Evolutionary conservation across 495 filamentous ascomycete genomes (phyloP).

Genomic region (Aspergillus olivimuriae): DNA sequence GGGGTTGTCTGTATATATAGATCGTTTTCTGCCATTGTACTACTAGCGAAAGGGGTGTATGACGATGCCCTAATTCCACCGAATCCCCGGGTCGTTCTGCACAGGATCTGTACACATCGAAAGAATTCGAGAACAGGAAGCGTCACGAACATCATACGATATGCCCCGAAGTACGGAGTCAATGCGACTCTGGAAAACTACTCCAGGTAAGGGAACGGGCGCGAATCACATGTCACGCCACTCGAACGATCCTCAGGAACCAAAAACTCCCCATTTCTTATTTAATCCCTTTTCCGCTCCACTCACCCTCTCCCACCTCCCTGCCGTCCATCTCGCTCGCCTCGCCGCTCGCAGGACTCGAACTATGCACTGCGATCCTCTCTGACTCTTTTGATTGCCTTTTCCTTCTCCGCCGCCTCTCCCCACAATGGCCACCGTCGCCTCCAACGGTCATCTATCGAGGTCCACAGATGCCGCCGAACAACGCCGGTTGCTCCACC

Average conservation of each 20-base stretch:
- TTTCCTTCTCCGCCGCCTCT: constrained; percentile 3
- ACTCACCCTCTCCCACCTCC: constrained; percentile 6
- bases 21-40: no score
- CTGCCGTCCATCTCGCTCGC: constrained; percentile 3
- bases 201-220: no score
- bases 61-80: no score
- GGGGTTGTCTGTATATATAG: no score
- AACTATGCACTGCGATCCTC: constrained; percentile 11
- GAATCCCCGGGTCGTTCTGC: no score
- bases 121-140: no score
- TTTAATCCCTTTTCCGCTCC: constrained; percentile 6
- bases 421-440: constrained; percentile 18
- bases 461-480: constrained; percentile 22
- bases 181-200: no score
- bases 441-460: constrained; percentile 23
- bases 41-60: no score
- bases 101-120: no score
- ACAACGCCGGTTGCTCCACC: constrained; percentile 42
- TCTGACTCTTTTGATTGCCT: constrained; percentile 10
- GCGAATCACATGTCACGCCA: constrained; percentile 43
- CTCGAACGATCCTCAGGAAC: constrained; percentile 5
- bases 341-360: constrained; percentile 2
- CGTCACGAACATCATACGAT: constrained; percentile 11
- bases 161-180: no score
- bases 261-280: no score